These are phyloP conservation scores for Wickerhamiella shivajii DNA, from an alignment of 805 yeast species.

Conservation along the genomic window DNA sequence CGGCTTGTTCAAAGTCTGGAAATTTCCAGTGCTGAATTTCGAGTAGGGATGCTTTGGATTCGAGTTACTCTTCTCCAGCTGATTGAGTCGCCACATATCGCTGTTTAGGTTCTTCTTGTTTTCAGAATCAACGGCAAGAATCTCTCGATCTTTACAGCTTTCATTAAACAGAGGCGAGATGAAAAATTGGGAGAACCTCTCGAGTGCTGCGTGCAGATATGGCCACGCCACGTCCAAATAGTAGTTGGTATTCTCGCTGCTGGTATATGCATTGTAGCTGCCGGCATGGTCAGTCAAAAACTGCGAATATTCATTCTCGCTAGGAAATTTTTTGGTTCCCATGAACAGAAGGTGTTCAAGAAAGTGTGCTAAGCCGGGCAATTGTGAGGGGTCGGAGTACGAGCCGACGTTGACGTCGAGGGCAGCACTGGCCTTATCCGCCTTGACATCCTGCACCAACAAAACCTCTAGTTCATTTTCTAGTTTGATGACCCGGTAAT, in stretches of 20 bases:
- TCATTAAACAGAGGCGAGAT: conserved; percentile 62
- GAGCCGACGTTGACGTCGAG: conserved; percentile 71
- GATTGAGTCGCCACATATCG: conserved; percentile 80
- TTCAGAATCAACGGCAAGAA: conserved; percentile 90
- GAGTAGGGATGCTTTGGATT: conserved; percentile 70
- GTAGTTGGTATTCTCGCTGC: conserved; percentile 78
- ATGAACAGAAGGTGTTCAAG: conserved; percentile 74
- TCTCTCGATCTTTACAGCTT: conserved; percentile 78
- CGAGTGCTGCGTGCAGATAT: conserved; percentile 73
- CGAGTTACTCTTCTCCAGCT: conserved; percentile 61
- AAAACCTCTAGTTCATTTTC: conserved; percentile 57
- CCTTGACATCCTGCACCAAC: conserved; percentile 61
- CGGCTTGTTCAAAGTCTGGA: conserved; percentile 50
- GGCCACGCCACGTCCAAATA: conserved; percentile 71
- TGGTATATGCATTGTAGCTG: conserved; percentile 81
- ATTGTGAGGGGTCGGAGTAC: conserved; percentile 51
- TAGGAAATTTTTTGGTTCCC: conserved; percentile 67
- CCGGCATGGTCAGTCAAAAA: conserved; percentile 78
- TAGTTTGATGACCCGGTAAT: conserved; percentile 51
- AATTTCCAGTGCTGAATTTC: conserved; percentile 84
- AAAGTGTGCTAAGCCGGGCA: conserved; percentile 79
- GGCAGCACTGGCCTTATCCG: conserved; percentile 51
- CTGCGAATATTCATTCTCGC: conserved; percentile 58
- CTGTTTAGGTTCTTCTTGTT: conserved; percentile 86
- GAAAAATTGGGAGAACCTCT: conserved; percentile 86